These are phyloP conservation scores for Kalmusia sp. DNA, from an alignment of 2,329 filamentous ascomycete species.

Conservation along the genomic window DNA sequence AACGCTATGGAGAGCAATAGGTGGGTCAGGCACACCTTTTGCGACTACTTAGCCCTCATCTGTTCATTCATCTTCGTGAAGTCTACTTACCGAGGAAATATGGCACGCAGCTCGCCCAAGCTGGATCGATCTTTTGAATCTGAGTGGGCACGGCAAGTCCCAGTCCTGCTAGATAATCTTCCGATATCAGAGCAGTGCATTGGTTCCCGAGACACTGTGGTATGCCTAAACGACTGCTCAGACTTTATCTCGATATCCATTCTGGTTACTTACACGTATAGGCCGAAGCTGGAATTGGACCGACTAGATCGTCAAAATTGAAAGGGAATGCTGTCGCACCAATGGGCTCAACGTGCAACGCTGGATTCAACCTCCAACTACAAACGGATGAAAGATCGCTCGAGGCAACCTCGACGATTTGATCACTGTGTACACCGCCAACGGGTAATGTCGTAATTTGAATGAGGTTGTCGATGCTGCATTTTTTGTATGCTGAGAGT, in stretches of 20 bases:
- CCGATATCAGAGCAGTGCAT: too few species aligned
- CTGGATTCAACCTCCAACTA: background rate
- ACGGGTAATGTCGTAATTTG: background rate
- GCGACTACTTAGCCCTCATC: too few species aligned
- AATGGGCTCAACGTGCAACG: too few species aligned
- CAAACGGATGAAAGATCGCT: conserved; percentile 4
- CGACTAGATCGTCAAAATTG: conserved; percentile 13
- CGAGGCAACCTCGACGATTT: conserved; percentile 3
- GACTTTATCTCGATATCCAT: background rate
- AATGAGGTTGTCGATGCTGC: background rate
- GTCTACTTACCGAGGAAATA: too few species aligned
- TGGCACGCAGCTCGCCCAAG: conserved; percentile 14
- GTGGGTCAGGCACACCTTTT: conserved; percentile 12
- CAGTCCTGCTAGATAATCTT: too few species aligned
- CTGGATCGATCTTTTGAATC: conserved; percentile 7
- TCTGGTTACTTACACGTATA: conserved; percentile 6
- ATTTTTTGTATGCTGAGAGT: conserved; percentile 9
- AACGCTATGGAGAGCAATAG: conserved; percentile 9
- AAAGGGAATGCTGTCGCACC: conserved; percentile 9
- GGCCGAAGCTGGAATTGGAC: conserved; percentile 1
- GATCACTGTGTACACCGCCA: background rate
- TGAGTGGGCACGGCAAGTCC: conserved; percentile 11
- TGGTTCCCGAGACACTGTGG: too few species aligned
- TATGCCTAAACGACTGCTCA: background rate
- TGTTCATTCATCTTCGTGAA: too few species aligned